A percentile compares a stretch with the other conserved stretches of the same genome.
These are phyloP conservation scores for Dendrothele bispora DNA, from an alignment of 768 basidiomycete species.

Conservation along the genomic window DNA sequence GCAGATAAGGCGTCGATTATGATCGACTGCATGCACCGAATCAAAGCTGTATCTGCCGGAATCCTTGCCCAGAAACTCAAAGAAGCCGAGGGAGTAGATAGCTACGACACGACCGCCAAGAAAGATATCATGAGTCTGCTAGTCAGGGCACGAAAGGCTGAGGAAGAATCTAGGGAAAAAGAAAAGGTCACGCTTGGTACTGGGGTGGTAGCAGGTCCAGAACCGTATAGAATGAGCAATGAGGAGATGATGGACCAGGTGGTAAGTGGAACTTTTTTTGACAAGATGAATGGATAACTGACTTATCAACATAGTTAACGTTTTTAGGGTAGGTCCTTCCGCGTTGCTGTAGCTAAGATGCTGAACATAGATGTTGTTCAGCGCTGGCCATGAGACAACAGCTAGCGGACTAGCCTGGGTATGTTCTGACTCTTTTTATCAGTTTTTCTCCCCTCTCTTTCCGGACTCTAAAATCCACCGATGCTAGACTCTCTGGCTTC, in stretches of 20 bases:
- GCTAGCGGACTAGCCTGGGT: constrained; percentile 49
- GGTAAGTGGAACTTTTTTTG: constrained; percentile 30
- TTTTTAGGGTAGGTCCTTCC: background rate
- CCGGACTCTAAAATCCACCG: too few relatives aligned
- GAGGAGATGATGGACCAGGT: constrained; percentile 53
- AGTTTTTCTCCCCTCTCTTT: too few relatives aligned
- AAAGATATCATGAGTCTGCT: constrained; percentile 53
- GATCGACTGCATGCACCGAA: constrained; percentile 40
- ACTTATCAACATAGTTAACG: background rate
- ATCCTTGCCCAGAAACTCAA: constrained; percentile 43
- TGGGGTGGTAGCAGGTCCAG: too few relatives aligned
- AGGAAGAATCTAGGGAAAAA: constrained; percentile 13
- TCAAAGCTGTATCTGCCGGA: constrained; percentile 35
- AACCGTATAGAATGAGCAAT: constrained; percentile 48
- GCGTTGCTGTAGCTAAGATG: too few relatives aligned
- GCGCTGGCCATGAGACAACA: constrained; percentile 29
- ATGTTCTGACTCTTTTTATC: too few relatives aligned
- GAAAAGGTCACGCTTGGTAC: too few relatives aligned
- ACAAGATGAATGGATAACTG: constrained; percentile 27
- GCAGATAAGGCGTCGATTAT: too few relatives aligned
- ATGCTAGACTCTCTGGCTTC: constrained; percentile 56
- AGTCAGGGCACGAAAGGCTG: constrained; percentile 37
- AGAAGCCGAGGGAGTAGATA: constrained; percentile 23
- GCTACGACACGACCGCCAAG: constrained; percentile 30
- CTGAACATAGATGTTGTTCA: background rate